Percentiles rank a stretch among this genome's conserved stretches.
These are phyloP conservation scores for Selenicereus undatus DNA, from an alignment of 148 eudicot species.

Conservation along the genomic window DNA sequence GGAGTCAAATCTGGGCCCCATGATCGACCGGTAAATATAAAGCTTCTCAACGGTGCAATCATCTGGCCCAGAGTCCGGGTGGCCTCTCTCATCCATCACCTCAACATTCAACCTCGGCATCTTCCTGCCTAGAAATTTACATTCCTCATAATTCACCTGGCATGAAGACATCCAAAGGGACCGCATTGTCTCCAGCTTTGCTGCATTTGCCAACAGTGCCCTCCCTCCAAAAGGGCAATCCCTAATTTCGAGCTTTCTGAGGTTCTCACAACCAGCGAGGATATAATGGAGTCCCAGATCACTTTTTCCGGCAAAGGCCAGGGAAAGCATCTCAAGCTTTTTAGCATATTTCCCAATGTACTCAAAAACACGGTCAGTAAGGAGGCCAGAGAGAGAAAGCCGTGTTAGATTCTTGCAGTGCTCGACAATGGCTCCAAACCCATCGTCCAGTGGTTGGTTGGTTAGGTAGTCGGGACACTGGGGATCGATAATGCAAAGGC, in stretches of 20 bases:
- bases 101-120: constrained; percentile 84
- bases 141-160: constrained; percentile 67
- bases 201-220: constrained; percentile 69
- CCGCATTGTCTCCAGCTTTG: constrained; percentile 95
- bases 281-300: constrained; percentile 73
- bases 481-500: constrained; percentile 84
- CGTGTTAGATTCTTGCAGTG: constrained; percentile 68
- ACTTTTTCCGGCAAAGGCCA: constrained; percentile 84
- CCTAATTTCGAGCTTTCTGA: constrained; percentile 75
- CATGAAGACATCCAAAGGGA: constrained; percentile 99
- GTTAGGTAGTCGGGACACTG: constrained; percentile 72
- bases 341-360: constrained; percentile 75
- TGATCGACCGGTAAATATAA: constrained; percentile 68
- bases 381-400: constrained; percentile 78
- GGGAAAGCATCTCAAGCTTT: constrained; percentile 84
- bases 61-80: constrained; percentile 42
- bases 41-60: constrained; percentile 64
- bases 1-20: constrained; percentile 67
- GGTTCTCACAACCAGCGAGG: constrained; percentile 74
- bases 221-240: constrained; percentile 89
- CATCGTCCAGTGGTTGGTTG: constrained; percentile 66
- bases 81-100: constrained; percentile 74
- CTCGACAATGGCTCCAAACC: constrained; percentile 87
- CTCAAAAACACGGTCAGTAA: constrained; percentile 72
- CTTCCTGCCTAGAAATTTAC: constrained; percentile 73